Conservation (phyloP, 2,329 filamentous ascomycete species). For the Penicillium sp. region DNA sequence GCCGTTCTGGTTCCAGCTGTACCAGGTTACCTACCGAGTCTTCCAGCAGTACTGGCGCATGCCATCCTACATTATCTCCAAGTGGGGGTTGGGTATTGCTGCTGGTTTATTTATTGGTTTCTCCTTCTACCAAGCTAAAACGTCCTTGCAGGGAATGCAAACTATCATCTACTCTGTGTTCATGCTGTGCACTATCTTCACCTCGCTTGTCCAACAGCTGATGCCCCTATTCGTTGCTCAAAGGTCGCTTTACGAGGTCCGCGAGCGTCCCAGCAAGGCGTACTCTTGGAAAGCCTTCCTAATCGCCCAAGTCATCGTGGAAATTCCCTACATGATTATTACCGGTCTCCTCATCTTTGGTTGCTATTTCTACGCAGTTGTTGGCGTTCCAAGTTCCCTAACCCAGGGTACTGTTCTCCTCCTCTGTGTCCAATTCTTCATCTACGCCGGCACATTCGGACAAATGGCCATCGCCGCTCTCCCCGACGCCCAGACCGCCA, state of each 20-base stretch:
- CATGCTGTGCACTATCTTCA: constrained; percentile 74
- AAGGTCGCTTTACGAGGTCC: constrained; percentile 77
- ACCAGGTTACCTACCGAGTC: constrained; percentile 67
- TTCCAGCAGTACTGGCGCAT: constrained; percentile 91
- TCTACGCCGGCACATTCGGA: constrained; percentile 80
- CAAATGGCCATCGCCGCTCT: constrained; percentile 75
- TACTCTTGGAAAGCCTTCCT: constrained; percentile 88
- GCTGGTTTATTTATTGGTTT: constrained; percentile 76
- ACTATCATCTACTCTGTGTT: constrained; percentile 86
- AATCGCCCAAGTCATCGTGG: constrained; percentile 77
- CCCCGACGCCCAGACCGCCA: constrained; percentile 71
- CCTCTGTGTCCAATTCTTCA: constrained; percentile 70
- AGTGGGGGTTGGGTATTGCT: constrained; percentile 64
- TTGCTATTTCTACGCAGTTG: constrained; percentile 81
- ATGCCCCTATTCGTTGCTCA: constrained; percentile 86
- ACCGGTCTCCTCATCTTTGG: constrained; percentile 73
- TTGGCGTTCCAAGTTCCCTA: constrained; percentile 58
- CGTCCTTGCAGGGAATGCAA: constrained; percentile 73
- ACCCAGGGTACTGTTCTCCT: constrained; percentile 79
- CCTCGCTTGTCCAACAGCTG: constrained; percentile 38
- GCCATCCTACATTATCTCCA: constrained; percentile 81
- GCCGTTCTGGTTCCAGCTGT: constrained; percentile 65
- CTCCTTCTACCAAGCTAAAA: constrained; percentile 70
- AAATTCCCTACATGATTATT: constrained; percentile 80
- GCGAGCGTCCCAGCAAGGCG: constrained; percentile 78